These are phyloP conservation scores for Xylaria polymorpha DNA, from an alignment of 2,329 filamentous ascomycete genomes.

Conservation along the genomic window DNA sequence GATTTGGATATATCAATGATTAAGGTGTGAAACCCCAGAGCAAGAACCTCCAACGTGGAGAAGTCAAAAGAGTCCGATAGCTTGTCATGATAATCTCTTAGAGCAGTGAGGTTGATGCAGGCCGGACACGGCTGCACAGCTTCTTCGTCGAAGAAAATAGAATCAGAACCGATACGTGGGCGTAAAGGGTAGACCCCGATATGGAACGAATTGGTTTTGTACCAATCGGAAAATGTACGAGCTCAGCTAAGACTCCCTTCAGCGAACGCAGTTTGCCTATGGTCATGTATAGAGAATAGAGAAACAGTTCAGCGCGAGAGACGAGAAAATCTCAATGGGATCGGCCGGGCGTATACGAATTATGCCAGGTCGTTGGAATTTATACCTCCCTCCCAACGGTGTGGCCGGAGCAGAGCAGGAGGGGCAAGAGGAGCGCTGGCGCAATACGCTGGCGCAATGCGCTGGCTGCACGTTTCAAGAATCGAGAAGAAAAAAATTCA, in stretches of 20 bases:
- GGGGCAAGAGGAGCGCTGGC: constrained; percentile 37
- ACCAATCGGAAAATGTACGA: constrained; percentile 28
- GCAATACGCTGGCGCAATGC: constrained; percentile 43
- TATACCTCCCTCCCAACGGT: constrained; percentile 39
- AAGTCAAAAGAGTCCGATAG: constrained; percentile 55
- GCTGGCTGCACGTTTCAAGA: constrained; percentile 45
- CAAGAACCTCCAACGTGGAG: constrained; percentile 60
- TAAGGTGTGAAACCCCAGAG: constrained; percentile 58
- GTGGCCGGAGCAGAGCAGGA: constrained; percentile 36
- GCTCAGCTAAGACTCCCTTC: constrained; percentile 32
- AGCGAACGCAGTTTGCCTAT: constrained; percentile 33
- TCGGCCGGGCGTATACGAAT: constrained; percentile 24
- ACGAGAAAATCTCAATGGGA: constrained; percentile 36
- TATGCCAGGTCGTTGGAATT: constrained; percentile 37
- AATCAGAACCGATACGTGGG: constrained; percentile 27
- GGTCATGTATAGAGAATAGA: constrained; percentile 35
- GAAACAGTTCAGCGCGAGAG: constrained; percentile 35
- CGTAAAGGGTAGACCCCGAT: constrained; percentile 31
- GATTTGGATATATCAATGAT: constrained; percentile 41
- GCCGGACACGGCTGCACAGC: constrained; percentile 47
- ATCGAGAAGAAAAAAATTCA: constrained; percentile 39
- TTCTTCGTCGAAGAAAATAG: constrained; percentile 44
- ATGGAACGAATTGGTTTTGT: constrained; percentile 28
- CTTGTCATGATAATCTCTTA: constrained; percentile 60
- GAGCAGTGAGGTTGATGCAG: constrained; percentile 42